Evolutionary conservation across 1,284 basidiomycete genomes (phyloP).

Genomic region (Golubevia sp.): DNA sequence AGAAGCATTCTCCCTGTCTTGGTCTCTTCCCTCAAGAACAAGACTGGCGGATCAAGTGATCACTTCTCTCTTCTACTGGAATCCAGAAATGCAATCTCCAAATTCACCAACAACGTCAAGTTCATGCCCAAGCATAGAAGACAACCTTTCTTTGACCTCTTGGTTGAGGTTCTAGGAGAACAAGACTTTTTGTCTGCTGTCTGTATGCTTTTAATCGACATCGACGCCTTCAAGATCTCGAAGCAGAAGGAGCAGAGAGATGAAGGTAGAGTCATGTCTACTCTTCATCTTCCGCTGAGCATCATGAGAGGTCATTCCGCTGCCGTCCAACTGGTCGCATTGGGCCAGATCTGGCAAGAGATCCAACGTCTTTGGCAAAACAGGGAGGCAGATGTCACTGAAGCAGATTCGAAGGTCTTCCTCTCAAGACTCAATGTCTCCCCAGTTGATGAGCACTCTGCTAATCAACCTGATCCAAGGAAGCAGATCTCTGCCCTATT

Average conservation of each 20-base stretch:
- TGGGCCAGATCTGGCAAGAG: slow-evolving; percentile 57
- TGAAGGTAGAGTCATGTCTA: slow-evolving; percentile 67
- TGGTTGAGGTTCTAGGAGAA: slow-evolving; percentile 83
- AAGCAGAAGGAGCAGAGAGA: slow-evolving; percentile 66
- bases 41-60: slow-evolving; percentile 45
- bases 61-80: slow-evolving; percentile 37
- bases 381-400: too few species aligned
- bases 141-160: slow-evolving; percentile 75
- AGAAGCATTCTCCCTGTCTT: slow-evolving; percentile 92
- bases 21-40: slow-evolving; percentile 73
- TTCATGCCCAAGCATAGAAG: slow-evolving; percentile 66
- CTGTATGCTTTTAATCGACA: slow-evolving; percentile 83
- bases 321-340: slow-evolving; percentile 67
- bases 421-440: too few species aligned
- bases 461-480: too few species aligned
- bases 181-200: slow-evolving; percentile 82
- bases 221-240: slow-evolving; percentile 72
- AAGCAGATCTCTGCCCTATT: too few species aligned
- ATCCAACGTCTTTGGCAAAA: too few species aligned
- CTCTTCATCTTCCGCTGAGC: slow-evolving; percentile 72
- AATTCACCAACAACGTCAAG: slow-evolving; percentile 52
- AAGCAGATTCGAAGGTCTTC: too few species aligned
- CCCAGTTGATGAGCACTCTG: too few species aligned
- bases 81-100: slow-evolving; percentile 36
- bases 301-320: slow-evolving; percentile 70